phyloP scores from a whole-genome alignment of 345 rosid genomes.

The Ailanthus altissimus region DNA sequence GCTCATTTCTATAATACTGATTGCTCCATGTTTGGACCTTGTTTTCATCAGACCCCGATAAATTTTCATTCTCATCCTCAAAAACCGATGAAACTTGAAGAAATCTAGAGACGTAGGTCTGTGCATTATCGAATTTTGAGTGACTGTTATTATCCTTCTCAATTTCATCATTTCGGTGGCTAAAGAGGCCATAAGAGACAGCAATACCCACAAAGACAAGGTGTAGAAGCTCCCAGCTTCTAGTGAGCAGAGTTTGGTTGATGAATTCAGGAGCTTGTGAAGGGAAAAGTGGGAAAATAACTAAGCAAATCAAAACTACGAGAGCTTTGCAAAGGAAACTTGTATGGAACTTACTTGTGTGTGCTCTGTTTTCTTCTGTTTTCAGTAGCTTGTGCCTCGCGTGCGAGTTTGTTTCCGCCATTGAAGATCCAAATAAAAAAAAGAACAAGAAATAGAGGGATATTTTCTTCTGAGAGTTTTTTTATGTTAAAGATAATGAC shows the following conservation, averaged over 20 bases:
- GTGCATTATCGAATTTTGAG: slow-evolving; percentile 54
- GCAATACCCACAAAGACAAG: slow-evolving; percentile 91
- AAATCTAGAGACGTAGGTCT: slow-evolving; percentile 65
- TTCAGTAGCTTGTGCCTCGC: slow-evolving; percentile 32
- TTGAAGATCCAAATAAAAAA: slow-evolving; percentile 34
- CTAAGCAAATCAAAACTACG: slow-evolving; percentile 47
- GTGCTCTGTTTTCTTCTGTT: slow-evolving; percentile 36
- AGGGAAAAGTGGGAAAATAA: slow-evolving; percentile 60
- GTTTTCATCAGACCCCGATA: slow-evolving; percentile 36
- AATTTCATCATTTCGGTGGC: slow-evolving; percentile 57
- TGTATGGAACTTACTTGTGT: slow-evolving; percentile 50
- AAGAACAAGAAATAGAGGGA: slow-evolving; percentile 12
- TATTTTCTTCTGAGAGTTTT: slow-evolving; percentile 10
- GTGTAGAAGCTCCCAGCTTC: slow-evolving; percentile 94
- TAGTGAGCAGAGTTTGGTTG: slow-evolving; percentile 55
- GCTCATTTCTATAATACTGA: slow-evolving; percentile 60
- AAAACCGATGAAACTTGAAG: slow-evolving; percentile 90
- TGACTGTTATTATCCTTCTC: slow-evolving; percentile 41
- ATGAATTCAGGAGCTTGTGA: slow-evolving; percentile 87
- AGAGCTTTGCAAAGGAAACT: slow-evolving; percentile 70
- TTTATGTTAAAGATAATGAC: slow-evolving; percentile 28
- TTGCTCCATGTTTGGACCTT: slow-evolving; percentile 79
- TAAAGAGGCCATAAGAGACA: slow-evolving; percentile 95
- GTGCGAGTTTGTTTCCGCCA: slow-evolving; percentile 58
- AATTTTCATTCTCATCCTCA: slow-evolving; percentile 58